These are phyloP conservation scores for Penicillium angulare DNA, from an alignment of 495 filamentous ascomycete species.

Conservation along the genomic window DNA sequence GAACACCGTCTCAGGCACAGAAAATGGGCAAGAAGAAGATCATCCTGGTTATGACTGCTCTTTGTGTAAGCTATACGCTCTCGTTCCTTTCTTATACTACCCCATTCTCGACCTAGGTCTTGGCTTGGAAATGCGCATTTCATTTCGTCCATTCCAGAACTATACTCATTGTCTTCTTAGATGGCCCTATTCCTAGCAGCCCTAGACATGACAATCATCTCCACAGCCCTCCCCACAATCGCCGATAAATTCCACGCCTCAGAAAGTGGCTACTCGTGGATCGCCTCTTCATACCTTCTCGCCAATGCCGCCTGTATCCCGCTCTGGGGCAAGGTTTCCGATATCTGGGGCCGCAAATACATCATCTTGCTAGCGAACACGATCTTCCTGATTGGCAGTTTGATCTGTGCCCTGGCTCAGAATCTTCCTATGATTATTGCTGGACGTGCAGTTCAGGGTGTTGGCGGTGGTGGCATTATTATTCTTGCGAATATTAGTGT, in stretches of 20 bases:
- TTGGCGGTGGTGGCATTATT: constrained; percentile 80
- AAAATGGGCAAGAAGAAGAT: constrained; percentile 50
- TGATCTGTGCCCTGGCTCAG: constrained; percentile 66
- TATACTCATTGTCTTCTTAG: constrained; percentile 29
- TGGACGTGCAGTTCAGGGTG: constrained; percentile 74
- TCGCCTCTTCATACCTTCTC: constrained; percentile 68
- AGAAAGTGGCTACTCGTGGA: constrained; percentile 73
- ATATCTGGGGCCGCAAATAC: constrained; percentile 84
- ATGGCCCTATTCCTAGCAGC: constrained; percentile 53
- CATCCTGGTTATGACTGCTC: constrained; percentile 47
- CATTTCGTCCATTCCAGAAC: neutral
- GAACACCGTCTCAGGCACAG: constrained; percentile 37
- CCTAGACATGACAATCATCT: constrained; percentile 55
- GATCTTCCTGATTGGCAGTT: constrained; percentile 72
- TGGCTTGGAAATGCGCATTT: neutral
- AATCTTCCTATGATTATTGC: constrained; percentile 74
- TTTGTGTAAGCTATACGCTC: constrained; percentile 46
- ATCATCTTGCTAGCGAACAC: constrained; percentile 70
- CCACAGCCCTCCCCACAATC: constrained; percentile 61
- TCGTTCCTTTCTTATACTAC: too few species aligned
- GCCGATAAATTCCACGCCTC: constrained; percentile 58
- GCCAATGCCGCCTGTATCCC: constrained; percentile 67
- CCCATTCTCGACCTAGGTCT: neutral
- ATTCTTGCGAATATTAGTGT: constrained; percentile 81
- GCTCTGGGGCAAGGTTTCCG: constrained; percentile 79